phyloP scores from a whole-genome alignment of 2,329 filamentous ascomycete species.

The Talaromyces piceae region DNA sequence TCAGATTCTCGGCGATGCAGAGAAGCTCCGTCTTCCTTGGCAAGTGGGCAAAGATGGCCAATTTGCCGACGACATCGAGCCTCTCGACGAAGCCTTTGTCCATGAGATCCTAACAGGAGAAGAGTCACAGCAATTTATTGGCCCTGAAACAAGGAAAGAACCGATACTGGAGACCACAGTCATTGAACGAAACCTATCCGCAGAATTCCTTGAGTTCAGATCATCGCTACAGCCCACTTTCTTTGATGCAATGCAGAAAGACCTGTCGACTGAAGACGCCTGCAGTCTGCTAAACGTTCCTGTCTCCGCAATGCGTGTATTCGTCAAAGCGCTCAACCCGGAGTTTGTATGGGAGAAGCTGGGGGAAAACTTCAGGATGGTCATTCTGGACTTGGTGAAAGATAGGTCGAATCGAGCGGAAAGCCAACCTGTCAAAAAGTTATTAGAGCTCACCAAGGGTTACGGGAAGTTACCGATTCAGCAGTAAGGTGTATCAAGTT shows the following conservation, averaged over 20 bases:
- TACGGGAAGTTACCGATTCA: neutral
- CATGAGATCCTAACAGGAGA: neutral
- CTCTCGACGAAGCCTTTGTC: neutral
- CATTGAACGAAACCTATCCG: neutral
- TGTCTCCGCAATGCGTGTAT: slow-evolving; percentile 3
- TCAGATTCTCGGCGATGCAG: neutral
- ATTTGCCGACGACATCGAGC: neutral
- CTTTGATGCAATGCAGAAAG: slow-evolving; percentile 1
- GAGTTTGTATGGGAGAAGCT: slow-evolving; percentile 3
- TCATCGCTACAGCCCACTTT: neutral
- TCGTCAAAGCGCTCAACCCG: slow-evolving; percentile 1
- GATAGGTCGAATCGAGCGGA: slow-evolving; percentile 2
- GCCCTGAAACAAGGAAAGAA: neutral
- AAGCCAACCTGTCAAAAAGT: slow-evolving; percentile 2
- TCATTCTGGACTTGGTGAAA: slow-evolving; percentile 5
- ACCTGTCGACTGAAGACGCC: slow-evolving; percentile 1
- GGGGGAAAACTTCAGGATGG: slow-evolving; percentile 4
- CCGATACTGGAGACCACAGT: neutral
- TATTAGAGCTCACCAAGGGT: neutral
- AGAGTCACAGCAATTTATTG: neutral
- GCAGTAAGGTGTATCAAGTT: neutral
- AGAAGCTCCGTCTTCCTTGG: slow-evolving; percentile 1
- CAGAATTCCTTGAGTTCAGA: neutral
- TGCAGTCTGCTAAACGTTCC: neutral
- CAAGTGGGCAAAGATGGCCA: slow-evolving; percentile 1